A percentile compares a stretch with the other conserved stretches of the same genome.
phyloP scores from a whole-genome alignment of 2,329 filamentous ascomycete genomes.

The Penicillium sp. region DNA sequence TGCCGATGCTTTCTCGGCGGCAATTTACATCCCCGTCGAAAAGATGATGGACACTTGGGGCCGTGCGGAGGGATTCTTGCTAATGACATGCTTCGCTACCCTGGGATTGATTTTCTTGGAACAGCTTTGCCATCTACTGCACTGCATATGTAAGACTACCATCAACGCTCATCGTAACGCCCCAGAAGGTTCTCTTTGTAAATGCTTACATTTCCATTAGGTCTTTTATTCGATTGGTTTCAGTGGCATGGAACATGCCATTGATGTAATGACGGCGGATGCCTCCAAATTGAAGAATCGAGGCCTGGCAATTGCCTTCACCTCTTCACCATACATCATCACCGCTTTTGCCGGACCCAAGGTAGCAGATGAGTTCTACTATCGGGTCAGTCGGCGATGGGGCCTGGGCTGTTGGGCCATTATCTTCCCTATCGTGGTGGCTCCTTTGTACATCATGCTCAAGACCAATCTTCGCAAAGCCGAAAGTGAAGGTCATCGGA shows the following conservation, averaged over 20 bases:
- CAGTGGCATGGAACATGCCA: constrained; percentile 55
- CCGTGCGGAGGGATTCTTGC: constrained; percentile 53
- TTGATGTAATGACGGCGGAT: constrained; percentile 62
- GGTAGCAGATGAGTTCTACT: constrained; percentile 50
- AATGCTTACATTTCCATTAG: constrained; percentile 15
- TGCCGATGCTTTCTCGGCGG: constrained; percentile 52
- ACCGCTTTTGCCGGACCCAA: constrained; percentile 55
- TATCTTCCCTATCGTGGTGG: constrained; percentile 52
- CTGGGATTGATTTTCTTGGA: constrained; percentile 57
- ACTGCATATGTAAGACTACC: constrained; percentile 46
- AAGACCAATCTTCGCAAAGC: constrained; percentile 55
- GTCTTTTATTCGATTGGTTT: constrained; percentile 58
- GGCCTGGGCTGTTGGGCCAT: constrained; percentile 59
- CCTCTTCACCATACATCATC: constrained; percentile 60
- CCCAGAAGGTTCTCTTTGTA: not conserved
- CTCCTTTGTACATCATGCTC: constrained; percentile 55
- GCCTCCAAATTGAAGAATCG: constrained; percentile 60
- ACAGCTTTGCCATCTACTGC: constrained; percentile 57
- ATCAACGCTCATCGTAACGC: not conserved
- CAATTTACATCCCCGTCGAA: constrained; percentile 56
- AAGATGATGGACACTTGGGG: constrained; percentile 61
- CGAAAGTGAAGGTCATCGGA: constrained; percentile 50
- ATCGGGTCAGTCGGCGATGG: constrained; percentile 56
- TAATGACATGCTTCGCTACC: constrained; percentile 46
- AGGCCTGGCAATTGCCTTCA: constrained; percentile 59